A percentile compares a stretch with the other conserved stretches of the same genome.
Evolutionary conservation across 1,284 basidiomycete species (phyloP).

Genomic region (Rhizopogon parksii): DNA sequence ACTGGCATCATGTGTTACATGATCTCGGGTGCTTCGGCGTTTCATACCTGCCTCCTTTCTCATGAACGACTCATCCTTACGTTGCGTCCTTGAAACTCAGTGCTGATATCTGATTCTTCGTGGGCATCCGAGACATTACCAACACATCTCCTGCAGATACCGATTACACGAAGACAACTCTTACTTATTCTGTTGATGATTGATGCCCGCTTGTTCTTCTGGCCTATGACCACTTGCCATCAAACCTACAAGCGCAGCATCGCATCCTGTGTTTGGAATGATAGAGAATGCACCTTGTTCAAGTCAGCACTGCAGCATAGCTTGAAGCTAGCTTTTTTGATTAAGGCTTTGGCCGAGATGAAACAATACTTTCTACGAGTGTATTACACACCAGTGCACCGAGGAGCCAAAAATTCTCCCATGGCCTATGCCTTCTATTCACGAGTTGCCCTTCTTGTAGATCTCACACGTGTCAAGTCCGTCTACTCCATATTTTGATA

Average conservation of each 20-base stretch:
- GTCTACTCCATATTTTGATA: not conserved
- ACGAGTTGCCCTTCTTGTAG: not conserved
- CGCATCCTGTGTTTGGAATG: not conserved
- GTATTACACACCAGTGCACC: not conserved
- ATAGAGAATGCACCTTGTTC: no score
- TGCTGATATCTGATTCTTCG: not conserved
- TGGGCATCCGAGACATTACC: not conserved
- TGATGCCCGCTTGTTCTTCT: not conserved
- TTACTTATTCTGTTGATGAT: no score
- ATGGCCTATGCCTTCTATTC: not conserved
- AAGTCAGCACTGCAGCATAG: no score
- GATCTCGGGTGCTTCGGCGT: not conserved
- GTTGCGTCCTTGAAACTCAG: not conserved
- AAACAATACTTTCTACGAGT: not conserved
- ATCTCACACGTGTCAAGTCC: not conserved
- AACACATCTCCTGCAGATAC: not conserved
- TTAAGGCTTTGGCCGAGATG: not conserved
- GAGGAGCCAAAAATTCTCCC: not conserved
- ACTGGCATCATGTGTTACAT: not conserved
- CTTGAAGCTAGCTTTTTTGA: not conserved
- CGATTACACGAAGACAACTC: not conserved
- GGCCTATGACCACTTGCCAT: not conserved
- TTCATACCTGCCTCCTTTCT: not conserved
- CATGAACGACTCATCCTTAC: not conserved
- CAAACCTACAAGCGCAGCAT: not conserved